Base-by-base conservation (phyloP, 306 rosid genomes). In the Potentilla sterilis region DNA sequence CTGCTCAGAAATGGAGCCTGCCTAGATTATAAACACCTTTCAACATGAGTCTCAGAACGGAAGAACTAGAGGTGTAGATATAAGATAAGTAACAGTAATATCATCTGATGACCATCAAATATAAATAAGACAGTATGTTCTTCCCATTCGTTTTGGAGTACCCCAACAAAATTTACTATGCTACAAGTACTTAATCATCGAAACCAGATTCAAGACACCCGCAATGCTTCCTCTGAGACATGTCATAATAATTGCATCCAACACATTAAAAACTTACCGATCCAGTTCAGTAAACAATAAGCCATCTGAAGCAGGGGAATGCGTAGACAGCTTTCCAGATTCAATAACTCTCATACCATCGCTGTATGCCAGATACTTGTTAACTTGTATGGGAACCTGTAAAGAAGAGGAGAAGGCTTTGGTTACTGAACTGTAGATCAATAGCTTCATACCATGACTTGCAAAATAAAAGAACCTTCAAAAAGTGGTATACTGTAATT, bases 381-480 rank as follows among this genome's bases (percentile, higher is more conserved):
- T 90, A 71, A 95, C 99, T 88, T 95, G 99, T 77, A 95, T 92
- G 0, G 99, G 99, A 63, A 92, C 99, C 99, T 95, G 81, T 82
- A 73, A 64, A 74, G 34, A 76, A 43, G 35, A 74, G 37, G 64
- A 19, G 58, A 46, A 69, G 35, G 59, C 28, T 9, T 65, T 37
- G 37, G 64, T 54, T 4, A 41, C 48, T 44, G 44, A 28, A 67
- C 57, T 8, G 69, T 35, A 62, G 15, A 24, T 34, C 28, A 51
- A 43, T 42, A 2, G 19, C 49, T 6, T 4, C 7, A 54, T n/a
- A 7, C 22, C 28, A 28, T 37, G 0, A 7, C 28, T 28, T 28
- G 47, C 24, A 9, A 8, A 55, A 32, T 55, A 55, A 55, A n/a
- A 21, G 52, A 12, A n/a, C 10, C 11, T 54, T 12, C 66, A 59